phyloP scores from a whole-genome alignment of 371 early-diverging fungal genomes.

The Mortierella sp. region DNA sequence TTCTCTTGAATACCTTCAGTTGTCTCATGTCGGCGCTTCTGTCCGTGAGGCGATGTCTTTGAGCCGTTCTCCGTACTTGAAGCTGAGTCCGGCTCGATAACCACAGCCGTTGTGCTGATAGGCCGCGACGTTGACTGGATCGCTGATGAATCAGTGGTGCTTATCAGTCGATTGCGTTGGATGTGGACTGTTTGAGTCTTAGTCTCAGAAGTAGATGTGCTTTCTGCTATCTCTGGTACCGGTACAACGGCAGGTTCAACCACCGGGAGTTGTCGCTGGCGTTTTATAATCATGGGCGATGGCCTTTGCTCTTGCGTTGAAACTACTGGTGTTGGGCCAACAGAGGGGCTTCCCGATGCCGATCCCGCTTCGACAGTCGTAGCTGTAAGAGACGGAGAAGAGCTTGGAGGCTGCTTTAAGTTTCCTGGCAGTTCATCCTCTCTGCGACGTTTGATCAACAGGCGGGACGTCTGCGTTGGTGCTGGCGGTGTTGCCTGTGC shows the following conservation, averaged over 20 bases:
- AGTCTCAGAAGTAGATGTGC: constrained; percentile 9
- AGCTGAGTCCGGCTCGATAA: not conserved
- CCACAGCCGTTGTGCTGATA: not conserved
- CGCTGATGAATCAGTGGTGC: constrained; percentile 17
- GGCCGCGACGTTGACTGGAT: constrained; percentile 10
- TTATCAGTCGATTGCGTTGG: constrained; percentile 22
- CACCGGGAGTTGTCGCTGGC: constrained; percentile 41
- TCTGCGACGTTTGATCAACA: constrained; percentile 42
- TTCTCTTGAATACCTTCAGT: constrained; percentile 40
- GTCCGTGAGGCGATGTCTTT: constrained; percentile 33
- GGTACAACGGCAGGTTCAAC: constrained; percentile 13
- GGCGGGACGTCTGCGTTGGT: constrained; percentile 17
- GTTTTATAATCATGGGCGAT: constrained; percentile 31
- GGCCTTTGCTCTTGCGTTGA: constrained; percentile 15
- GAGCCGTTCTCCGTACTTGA: constrained; percentile 2
- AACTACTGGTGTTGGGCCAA: constrained; percentile 12
- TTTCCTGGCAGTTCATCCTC: constrained; percentile 38
- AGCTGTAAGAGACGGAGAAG: constrained; percentile 7
- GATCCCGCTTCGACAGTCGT: constrained; percentile 7
- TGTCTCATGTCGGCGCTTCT: constrained; percentile 50
- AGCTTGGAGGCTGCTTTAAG: constrained; percentile 6
- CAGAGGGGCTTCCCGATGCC: constrained; percentile 13
- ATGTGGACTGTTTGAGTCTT: constrained; percentile 14
- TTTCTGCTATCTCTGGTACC: constrained; percentile 2
- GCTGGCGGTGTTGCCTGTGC: not conserved